A percentile compares a stretch with the other conserved stretches of the same genome.
phyloP scores from a whole-genome alignment of 805 yeast species.

The Scheffersomyces stipitis region DNA sequence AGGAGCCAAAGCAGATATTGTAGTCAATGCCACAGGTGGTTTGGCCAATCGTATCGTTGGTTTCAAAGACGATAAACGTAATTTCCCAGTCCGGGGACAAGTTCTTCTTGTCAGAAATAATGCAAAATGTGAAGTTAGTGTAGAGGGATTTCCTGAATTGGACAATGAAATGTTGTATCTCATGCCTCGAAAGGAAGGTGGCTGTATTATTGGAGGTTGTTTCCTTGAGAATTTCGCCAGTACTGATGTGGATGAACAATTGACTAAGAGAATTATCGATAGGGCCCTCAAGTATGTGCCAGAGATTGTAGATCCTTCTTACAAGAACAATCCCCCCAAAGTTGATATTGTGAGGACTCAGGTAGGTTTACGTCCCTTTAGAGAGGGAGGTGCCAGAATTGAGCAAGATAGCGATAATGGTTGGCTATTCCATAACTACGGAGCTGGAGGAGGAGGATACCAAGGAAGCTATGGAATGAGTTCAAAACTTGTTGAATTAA shows the following conservation, averaged over 20 bases:
- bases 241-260: conserved; percentile 34
- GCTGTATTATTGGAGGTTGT: conserved; percentile 63
- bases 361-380: conserved; percentile 40
- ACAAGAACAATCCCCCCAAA: conserved; percentile 22
- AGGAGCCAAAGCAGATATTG: conserved; percentile 40
- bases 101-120: conserved; percentile 52
- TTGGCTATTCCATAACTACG: conserved; percentile 62
- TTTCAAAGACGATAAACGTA: conserved; percentile 39
- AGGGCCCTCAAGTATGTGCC: conserved; percentile 47
- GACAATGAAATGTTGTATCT: conserved; percentile 52
- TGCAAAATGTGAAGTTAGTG: conserved; percentile 27
- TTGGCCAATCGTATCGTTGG: conserved; percentile 46
- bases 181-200: conserved; percentile 77
- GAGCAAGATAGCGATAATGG: conserved; percentile 24
- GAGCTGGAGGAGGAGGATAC: conserved; percentile 38
- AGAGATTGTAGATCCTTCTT: conserved; percentile 28
- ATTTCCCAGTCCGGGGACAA: conserved; percentile 61
- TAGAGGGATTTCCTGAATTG: conserved; percentile 30
- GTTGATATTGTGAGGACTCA: conserved; percentile 32
- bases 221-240: conserved; percentile 16
- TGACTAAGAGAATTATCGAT: conserved; percentile 47
- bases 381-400: conserved; percentile 36
- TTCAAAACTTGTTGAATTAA: background rate
- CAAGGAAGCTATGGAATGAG: conserved; percentile 5
- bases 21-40: conserved; percentile 61